Conservation (phyloP, 192 early-diverging fungal species). For the Hyaloraphidium curvatum region DNA sequence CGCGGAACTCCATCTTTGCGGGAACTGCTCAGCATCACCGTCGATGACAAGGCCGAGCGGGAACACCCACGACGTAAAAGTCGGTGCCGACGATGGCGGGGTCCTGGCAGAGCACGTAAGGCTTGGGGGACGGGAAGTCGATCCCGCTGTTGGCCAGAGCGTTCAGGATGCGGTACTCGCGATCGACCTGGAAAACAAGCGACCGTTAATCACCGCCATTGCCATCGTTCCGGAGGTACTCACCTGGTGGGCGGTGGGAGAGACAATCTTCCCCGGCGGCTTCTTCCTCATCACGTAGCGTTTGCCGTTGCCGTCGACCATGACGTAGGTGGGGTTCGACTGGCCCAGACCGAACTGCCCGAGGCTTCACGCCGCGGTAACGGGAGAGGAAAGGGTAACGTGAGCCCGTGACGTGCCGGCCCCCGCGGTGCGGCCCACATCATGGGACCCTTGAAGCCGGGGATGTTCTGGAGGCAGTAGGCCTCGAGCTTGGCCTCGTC, state of each 20-base stretch:
- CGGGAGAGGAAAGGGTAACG: no score
- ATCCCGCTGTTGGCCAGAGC: conserved; percentile 55
- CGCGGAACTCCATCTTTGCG: conserved; percentile 89
- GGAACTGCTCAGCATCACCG: no score
- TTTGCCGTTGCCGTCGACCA: conserved; percentile 35
- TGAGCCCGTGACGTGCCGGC: no score
- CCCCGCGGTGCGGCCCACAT: no score
- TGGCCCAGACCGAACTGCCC: conserved; percentile 82
- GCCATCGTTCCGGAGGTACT: no score
- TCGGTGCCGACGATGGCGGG: conserved; percentile 64
- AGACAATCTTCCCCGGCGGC: conserved; percentile 67
- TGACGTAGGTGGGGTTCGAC: conserved; percentile 83
- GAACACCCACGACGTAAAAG: conserved; percentile 48
- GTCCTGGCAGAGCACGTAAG: conserved; percentile 78
- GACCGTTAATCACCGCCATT: no score
- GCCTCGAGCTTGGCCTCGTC: conserved; percentile 33
- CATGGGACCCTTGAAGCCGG: conserved; percentile 41
- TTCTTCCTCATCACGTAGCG: conserved; percentile 83
- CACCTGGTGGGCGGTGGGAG: conserved; percentile 62
- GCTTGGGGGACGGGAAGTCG: conserved; percentile 72
- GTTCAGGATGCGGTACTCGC: conserved; percentile 65
- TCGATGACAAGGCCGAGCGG: background rate
- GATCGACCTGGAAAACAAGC: no score
- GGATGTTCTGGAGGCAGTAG: conserved; percentile 37
- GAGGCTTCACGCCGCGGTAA: no score